Evolutionary conservation across 2,329 filamentous ascomycete genomes (phyloP).

Genomic region (Claviceps cyperi): DNA sequence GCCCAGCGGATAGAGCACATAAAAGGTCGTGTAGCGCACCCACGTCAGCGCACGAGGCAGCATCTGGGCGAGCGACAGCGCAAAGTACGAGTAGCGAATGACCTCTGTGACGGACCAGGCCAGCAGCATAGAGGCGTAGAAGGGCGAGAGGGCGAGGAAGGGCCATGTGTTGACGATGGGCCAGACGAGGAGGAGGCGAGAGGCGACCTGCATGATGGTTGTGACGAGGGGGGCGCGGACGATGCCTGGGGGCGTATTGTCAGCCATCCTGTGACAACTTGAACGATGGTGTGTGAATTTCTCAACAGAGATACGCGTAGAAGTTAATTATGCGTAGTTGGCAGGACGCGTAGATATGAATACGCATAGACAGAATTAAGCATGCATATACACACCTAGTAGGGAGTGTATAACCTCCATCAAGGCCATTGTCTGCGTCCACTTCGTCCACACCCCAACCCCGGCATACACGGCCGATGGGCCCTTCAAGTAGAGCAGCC

Average conservation of each 20-base stretch:
- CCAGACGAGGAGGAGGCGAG: slow-evolving; percentile 82
- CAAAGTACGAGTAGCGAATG: slow-evolving; percentile 86
- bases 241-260: slow-evolving; percentile 38
- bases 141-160: slow-evolving; percentile 41
- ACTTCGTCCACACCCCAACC: slow-evolving; percentile 54
- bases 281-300: too few relatives aligned
- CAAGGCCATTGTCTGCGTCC: slow-evolving; percentile 70
- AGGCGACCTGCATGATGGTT: slow-evolving; percentile 79
- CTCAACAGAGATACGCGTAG: too few relatives aligned
- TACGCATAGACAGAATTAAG: too few relatives aligned
- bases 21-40: slow-evolving; percentile 87
- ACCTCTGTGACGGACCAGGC: slow-evolving; percentile 90
- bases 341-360: too few relatives aligned
- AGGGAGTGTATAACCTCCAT: slow-evolving; percentile 76
- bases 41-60: slow-evolving; percentile 57
- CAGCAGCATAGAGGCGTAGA: slow-evolving; percentile 64
- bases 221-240: slow-evolving; percentile 77
- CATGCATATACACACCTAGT: slow-evolving; percentile 38
- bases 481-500: slow-evolving; percentile 37
- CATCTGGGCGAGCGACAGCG: slow-evolving; percentile 48
- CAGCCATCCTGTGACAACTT: too few relatives aligned
- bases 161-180: slow-evolving; percentile 65
- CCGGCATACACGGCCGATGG: slow-evolving; percentile 44
- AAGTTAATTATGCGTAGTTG: too few relatives aligned
- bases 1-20: slow-evolving; percentile 80